Conservation (phyloP, 2,329 filamentous ascomycete species). For the Remersonia thermophila region DNA sequence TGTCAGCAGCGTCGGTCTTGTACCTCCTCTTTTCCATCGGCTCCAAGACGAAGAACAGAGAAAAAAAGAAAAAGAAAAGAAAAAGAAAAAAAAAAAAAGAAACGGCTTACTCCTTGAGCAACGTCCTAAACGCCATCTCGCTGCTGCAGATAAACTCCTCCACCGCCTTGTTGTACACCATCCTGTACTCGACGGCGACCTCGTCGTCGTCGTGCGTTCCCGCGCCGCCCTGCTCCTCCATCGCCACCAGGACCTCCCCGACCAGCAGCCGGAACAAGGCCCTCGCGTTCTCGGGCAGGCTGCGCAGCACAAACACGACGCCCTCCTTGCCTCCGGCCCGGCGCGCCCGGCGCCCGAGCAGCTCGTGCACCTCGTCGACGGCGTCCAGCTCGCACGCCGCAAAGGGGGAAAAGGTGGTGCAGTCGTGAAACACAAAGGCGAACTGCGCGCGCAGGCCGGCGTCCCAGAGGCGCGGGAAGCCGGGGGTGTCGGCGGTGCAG, state of each 20-base stretch:
- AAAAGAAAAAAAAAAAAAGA: background rate
- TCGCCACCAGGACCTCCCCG: slow-evolving; percentile 65
- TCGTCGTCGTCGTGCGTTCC: slow-evolving; percentile 38
- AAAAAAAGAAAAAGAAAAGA: background rate
- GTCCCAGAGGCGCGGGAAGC: slow-evolving; percentile 83
- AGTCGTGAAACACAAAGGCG: slow-evolving; percentile 85
- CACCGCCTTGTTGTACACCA: slow-evolving; percentile 87
- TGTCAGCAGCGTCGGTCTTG: slow-evolving; percentile 17
- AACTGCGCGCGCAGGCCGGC: slow-evolving; percentile 69
- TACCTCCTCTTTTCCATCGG: no score
- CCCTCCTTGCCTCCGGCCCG: slow-evolving; percentile 82
- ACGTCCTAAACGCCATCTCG: slow-evolving; percentile 86
- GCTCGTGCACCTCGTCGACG: slow-evolving; percentile 79
- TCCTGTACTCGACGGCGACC: slow-evolving; percentile 74
- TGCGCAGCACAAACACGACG: slow-evolving; percentile 80
- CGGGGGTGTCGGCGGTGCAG: slow-evolving; percentile 76
- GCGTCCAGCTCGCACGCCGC: slow-evolving; percentile 57
- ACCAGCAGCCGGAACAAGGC: slow-evolving; percentile 77
- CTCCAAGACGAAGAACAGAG: background rate
- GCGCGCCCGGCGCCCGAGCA: slow-evolving; percentile 69
- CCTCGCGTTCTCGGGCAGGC: slow-evolving; percentile 82
- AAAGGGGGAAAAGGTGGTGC: slow-evolving; percentile 75
- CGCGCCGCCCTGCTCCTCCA: slow-evolving; percentile 45
- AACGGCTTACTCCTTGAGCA: slow-evolving; percentile 73
- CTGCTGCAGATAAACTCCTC: slow-evolving; percentile 96